Conservation (phyloP, 2,329 filamentous ascomycete species). For the Aspergillus aculeatus region DNA sequence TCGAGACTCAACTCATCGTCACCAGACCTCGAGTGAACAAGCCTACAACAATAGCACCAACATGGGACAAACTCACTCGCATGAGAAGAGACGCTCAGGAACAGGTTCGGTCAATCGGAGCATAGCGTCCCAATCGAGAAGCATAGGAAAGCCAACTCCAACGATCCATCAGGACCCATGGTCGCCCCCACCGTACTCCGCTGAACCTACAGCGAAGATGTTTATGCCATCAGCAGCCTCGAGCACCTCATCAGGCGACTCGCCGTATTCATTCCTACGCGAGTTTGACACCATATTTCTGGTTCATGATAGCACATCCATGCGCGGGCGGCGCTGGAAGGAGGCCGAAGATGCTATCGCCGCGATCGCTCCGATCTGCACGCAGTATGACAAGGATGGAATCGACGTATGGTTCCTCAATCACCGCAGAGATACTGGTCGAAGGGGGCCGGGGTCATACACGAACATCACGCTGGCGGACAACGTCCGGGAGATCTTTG, state of each 20-base stretch:
- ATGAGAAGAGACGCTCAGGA: neutral
- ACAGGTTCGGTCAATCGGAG: neutral
- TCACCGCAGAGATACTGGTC: conserved; percentile 47
- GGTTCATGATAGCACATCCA: conserved; percentile 88
- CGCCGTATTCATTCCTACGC: conserved; percentile 71
- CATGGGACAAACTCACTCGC: neutral
- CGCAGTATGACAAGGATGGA: conserved; percentile 74
- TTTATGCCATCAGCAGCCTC: conserved; percentile 32
- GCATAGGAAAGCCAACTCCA: neutral
- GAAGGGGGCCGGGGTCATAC: conserved; percentile 56
- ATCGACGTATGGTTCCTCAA: conserved; percentile 94
- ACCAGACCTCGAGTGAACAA: neutral
- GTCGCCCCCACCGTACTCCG: conserved; percentile 22
- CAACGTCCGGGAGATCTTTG: conserved; percentile 69
- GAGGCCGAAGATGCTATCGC: conserved; percentile 70
- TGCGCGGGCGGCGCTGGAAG: conserved; percentile 73
- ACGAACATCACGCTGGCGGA: conserved; percentile 59
- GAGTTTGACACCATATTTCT: conserved; percentile 86
- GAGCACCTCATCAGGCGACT: conserved; percentile 46
- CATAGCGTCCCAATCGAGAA: neutral
- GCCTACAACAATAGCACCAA: neutral
- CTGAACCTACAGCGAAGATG: conserved; percentile 1
- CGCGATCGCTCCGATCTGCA: conserved; percentile 78
- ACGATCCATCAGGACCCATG: conserved; percentile 6
- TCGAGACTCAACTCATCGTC: neutral